Evolutionary conservation across 1,284 basidiomycete species (phyloP).

Genomic region (Leccinum fuscescens): DNA sequence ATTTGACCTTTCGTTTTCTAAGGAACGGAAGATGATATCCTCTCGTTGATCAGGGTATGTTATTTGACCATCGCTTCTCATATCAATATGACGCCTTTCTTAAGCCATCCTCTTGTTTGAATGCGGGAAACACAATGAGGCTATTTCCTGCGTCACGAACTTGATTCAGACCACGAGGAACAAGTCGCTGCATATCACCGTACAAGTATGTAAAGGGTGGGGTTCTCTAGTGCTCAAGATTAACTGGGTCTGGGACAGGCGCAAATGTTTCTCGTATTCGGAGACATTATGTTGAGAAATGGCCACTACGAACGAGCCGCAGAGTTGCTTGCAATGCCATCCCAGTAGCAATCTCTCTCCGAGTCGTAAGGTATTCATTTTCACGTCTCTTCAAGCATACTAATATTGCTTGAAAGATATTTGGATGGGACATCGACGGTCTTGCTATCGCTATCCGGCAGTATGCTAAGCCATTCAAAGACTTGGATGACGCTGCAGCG

Average conservation of each 20-base stretch:
- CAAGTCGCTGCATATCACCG: background rate
- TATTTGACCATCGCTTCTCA: background rate
- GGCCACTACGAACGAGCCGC: background rate
- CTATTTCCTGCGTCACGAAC: background rate
- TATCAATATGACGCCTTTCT: background rate
- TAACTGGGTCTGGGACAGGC: background rate
- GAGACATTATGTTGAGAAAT: background rate
- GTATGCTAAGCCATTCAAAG: background rate
- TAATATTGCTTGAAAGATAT: conserved; percentile 2
- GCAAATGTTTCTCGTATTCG: background rate
- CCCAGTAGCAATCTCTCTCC: conserved; percentile 1
- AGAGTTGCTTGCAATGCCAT: background rate
- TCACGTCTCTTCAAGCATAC: background rate
- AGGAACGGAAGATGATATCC: background rate
- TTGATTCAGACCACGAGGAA: background rate
- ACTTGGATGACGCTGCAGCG: background rate
- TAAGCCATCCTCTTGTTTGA: background rate
- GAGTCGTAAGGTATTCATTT: background rate
- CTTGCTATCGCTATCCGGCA: background rate
- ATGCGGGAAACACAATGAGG: conserved; percentile 2
- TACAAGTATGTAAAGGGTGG: background rate
- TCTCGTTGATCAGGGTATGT: conserved; percentile 2
- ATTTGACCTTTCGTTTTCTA: conserved; percentile 4
- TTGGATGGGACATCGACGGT: conserved; percentile 5
- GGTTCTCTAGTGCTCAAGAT: background rate